Evolutionary conservation across 139 green algal species (phyloP), one percentile per base, ranked within the genome.

Genomic region (Chlorella sp.): DNA sequence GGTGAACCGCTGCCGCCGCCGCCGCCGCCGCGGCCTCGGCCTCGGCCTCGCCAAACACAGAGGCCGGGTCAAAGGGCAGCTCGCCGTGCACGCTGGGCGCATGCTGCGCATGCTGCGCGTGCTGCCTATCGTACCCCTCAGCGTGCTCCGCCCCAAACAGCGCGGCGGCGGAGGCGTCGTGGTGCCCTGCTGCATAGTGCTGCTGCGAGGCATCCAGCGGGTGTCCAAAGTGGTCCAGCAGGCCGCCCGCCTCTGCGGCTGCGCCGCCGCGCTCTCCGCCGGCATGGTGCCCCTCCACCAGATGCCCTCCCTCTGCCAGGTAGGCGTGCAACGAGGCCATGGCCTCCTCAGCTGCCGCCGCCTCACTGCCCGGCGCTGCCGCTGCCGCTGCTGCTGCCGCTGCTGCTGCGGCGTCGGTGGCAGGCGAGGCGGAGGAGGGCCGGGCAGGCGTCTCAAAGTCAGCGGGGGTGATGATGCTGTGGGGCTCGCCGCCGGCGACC

Each of bases 11-110:
- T 24, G 9, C 51, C 4, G 51, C 51, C 13, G 51, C 51, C 16
- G 51, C 51, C 51, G 51, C 51, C 51, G 51, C 51, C 51, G 51
- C 51, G 13, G 51, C 51, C 51, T 54, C 46, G 8, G 51, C 51
- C 51, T 60, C 51, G 2, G 16, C 51, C 51, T 60, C 13, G 30
- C 48, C 65, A 76, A 80, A 76, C 40, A 76, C 69, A 2, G 43
- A 62, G 22, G 68, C 68, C 1, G 69, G 69, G 44, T 76, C 82
- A 73, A 76, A 76, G 19, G 69, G 82, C 82, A 86, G 64, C 64
- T 72, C 64, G 64, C 43, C 30, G 41, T 77, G 72, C 41, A 38
- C 28, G 51, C 51, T 60, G 51, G 51, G 13, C 9, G 51, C 16
- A 16, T 60, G 51, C 14, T 60, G 51, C 14, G 51, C 51, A 16